These are phyloP conservation scores for Secale cereale DNA, from an alignment of 176 grass and related monocot genomes.

Conservation along the genomic window DNA sequence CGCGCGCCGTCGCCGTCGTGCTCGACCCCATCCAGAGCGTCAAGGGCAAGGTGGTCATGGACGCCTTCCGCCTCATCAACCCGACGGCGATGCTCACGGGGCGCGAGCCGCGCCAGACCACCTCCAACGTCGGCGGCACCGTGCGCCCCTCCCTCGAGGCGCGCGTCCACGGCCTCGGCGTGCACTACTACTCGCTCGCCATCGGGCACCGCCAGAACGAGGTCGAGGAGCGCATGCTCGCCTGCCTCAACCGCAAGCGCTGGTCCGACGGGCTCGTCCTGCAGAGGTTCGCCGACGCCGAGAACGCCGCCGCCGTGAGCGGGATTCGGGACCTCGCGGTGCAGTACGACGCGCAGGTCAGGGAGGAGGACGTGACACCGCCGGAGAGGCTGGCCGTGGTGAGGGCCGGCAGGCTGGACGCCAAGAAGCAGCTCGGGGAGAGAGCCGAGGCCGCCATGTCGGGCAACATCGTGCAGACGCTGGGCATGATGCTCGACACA, in stretches of 20 bases:
- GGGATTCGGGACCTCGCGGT: slow-evolving; percentile 44
- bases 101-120: slow-evolving; percentile 60
- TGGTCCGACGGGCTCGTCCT: not conserved
- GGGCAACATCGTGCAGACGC: slow-evolving; percentile 49
- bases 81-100: slow-evolving; percentile 52
- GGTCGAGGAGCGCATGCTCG: not conserved
- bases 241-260: not conserved
- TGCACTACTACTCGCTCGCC: slow-evolving; percentile 14
- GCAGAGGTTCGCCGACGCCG: not conserved
- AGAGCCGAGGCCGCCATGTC: slow-evolving; percentile 54
- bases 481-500: slow-evolving; percentile 61
- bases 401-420: slow-evolving; percentile 53
- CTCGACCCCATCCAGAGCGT: slow-evolving; percentile 78
- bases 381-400: slow-evolving; percentile 61
- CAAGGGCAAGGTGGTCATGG: slow-evolving; percentile 66
- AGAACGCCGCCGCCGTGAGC: not conserved
- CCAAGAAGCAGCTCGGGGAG: slow-evolving; percentile 62
- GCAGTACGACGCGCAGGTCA: slow-evolving; percentile 54
- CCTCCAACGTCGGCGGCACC: slow-evolving; percentile 59
- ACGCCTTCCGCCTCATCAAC: slow-evolving; percentile 21
- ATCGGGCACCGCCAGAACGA: not conserved
- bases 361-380: slow-evolving; percentile 59
- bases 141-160: slow-evolving; percentile 54
- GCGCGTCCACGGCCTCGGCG: not conserved
- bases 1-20: slow-evolving; percentile 66